A percentile compares a stretch with the other conserved stretches of the same genome.
phyloP scores from a whole-genome alignment of 176 grass and related monocot species.

The Eragrostis curvula region DNA sequence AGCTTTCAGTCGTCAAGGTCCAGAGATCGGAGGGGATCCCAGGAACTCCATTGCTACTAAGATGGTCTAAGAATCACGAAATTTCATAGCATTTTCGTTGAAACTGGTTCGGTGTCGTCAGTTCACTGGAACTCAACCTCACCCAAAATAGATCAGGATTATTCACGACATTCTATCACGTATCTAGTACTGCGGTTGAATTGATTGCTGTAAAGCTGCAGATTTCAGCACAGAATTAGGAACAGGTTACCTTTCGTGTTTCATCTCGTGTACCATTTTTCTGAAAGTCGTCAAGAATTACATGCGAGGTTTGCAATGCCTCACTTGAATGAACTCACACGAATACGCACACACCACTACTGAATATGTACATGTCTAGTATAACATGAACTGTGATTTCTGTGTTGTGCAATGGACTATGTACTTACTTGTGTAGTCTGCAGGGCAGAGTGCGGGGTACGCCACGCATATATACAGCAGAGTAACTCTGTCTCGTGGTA shows the following conservation, averaged over 20 bases:
- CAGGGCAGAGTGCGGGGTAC: not conserved
- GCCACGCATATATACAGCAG: not conserved
- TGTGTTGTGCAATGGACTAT: not conserved
- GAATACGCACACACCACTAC: not conserved
- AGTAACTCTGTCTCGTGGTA: not conserved
- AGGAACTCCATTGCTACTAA: too few relatives aligned
- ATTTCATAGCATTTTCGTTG: too few relatives aligned
- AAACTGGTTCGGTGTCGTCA: too few relatives aligned
- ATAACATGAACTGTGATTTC: not conserved
- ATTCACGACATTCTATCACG: too few relatives aligned
- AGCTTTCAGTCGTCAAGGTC: too few relatives aligned
- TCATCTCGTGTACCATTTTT: not conserved
- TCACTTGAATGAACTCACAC: not conserved
- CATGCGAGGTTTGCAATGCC: slow-evolving; percentile 9
- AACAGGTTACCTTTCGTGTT: too few relatives aligned
- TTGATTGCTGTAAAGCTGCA: not conserved
- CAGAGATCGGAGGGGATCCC: too few relatives aligned
- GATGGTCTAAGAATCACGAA: too few relatives aligned
- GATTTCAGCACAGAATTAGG: too few relatives aligned
- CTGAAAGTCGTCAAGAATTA: slow-evolving; percentile 29
- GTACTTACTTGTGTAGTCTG: not conserved
- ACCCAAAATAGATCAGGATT: too few relatives aligned
- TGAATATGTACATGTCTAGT: slow-evolving; percentile 26
- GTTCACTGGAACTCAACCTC: not conserved
- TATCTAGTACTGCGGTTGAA: too few relatives aligned